Percentiles rank a stretch among this genome's conserved stretches.
Evolutionary conservation across 352 stramenopile genomes (phyloP).

Genomic region (Globisporangium cylindrosporum): DNA sequence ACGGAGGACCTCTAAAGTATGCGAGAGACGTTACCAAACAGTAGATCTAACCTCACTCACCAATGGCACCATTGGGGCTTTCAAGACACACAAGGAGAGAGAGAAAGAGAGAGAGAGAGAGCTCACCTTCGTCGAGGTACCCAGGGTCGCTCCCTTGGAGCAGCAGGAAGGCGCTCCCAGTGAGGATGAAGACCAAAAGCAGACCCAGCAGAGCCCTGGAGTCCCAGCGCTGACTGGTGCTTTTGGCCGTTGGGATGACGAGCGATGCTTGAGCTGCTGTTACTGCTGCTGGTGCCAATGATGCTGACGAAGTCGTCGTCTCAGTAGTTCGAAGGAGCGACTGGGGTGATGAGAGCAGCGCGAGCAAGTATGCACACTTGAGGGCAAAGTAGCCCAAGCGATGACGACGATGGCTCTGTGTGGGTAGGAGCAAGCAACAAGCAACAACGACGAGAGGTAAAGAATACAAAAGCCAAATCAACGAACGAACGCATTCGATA

Average conservation of each 20-base stretch:
- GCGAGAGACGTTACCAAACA: background rate
- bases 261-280: background rate
- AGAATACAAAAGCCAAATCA: background rate
- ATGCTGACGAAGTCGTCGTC: background rate
- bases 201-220: background rate
- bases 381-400: background rate
- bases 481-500: background rate
- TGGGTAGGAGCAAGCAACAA: background rate
- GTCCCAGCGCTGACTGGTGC: background rate
- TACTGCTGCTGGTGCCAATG: background rate
- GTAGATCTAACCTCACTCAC: background rate
- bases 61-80: background rate
- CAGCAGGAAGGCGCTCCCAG: slow-evolving; percentile 19
- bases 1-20: background rate
- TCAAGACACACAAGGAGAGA: background rate
- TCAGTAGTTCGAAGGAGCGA: background rate
- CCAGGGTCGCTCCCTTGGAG: slow-evolving; percentile 43
- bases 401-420: background rate
- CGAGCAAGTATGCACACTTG: background rate
- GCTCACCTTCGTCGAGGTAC: slow-evolving; percentile 33
- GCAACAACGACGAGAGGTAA: background rate
- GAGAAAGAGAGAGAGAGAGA: background rate
- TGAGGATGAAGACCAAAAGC: slow-evolving; percentile 4
- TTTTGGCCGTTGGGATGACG: background rate
- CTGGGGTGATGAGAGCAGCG: slow-evolving; percentile 1